Base-by-base conservation (phyloP, 139 green algal genomes). In the Microglena sp. region DNA sequence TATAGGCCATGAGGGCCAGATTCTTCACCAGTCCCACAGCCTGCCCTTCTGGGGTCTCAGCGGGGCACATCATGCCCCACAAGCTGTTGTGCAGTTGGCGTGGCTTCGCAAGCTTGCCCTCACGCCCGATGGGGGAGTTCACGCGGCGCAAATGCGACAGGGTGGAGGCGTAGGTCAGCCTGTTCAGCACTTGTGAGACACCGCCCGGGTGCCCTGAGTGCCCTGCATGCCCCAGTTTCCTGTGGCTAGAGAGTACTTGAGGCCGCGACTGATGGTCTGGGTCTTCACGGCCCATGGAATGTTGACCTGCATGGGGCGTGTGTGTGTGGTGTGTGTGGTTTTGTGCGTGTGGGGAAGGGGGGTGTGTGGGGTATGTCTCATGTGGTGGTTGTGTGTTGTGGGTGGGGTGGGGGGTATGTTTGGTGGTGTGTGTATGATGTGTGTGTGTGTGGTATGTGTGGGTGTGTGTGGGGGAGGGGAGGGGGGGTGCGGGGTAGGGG, bases 1-100 rank as follows among this genome's bases (percentile, higher is more conserved):
- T 87, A 77, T 93, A 91, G 5, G 79, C 79, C 94, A 98, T 99
- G 4, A 99, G 85, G 59, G 93, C 89, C 77, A 99, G 82, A 80
- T 99, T 99, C 85, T 99, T 99, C 35, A 99, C 93, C 58, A 99
- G 91, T 1, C 93, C 71, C 55, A 81, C 62, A 27, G 93, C 89
- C 73, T 95, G 86, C 4, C 93, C 93, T 80, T 98, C 93, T 0
- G 93, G 92, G 24, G 93, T 98, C 72, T 98, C 93, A 0, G 92
- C 87, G 18, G 82, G 93, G 78, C 94, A 99, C 62, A 99, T 90
- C 82, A 98, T 95, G 66, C 94, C 94, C 94, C 94, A 99, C 73
- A 97, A 88, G n/a, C 70, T 68, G 77, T 94, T 98, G 89, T 99
- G 94, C 76, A 99, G 86, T 87, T 99, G 92, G 24, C 94, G 85